phyloP scores from a whole-genome alignment of 331 rosid species.

The Prunus yedoensis region DNA sequence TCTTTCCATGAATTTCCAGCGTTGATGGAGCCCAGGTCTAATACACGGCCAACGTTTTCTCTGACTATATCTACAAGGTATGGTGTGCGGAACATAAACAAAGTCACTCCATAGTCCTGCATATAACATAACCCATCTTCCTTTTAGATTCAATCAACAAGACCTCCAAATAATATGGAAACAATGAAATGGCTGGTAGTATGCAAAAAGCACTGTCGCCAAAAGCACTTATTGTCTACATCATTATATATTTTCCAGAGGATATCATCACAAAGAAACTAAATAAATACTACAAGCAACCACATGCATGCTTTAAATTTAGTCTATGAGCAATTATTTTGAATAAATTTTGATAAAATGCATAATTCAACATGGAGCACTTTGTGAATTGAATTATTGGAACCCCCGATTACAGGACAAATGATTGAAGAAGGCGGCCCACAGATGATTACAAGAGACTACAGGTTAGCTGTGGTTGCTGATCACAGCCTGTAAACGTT shows the following conservation, averaged over 20 bases:
- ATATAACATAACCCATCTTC: neutral
- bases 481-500: constrained; percentile 53
- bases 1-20: constrained; percentile 66
- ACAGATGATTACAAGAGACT: constrained; percentile 22
- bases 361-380: neutral
- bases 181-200: no score
- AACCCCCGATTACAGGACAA: neutral
- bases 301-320: neutral
- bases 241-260: no score
- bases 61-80: constrained; percentile 69
- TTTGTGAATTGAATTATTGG: constrained; percentile 5
- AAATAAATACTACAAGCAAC: neutral
- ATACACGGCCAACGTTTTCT: constrained; percentile 63
- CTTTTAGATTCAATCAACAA: no score
- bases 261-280: no score
- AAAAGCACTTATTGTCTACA: no score
- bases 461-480: constrained; percentile 46
- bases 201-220: no score
- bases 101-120: constrained; percentile 69
- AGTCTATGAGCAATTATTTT: neutral
- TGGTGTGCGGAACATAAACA: constrained; percentile 62
- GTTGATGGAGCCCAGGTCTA: constrained; percentile 54
- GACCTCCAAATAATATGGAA: no score
- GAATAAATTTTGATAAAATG: no score
- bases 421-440: constrained; percentile 34